A percentile compares a stretch with the other conserved stretches of the same genome.
phyloP scores from a whole-genome alignment of 495 filamentous ascomycete species.

The Lindgomyces ingoldianus region DNA sequence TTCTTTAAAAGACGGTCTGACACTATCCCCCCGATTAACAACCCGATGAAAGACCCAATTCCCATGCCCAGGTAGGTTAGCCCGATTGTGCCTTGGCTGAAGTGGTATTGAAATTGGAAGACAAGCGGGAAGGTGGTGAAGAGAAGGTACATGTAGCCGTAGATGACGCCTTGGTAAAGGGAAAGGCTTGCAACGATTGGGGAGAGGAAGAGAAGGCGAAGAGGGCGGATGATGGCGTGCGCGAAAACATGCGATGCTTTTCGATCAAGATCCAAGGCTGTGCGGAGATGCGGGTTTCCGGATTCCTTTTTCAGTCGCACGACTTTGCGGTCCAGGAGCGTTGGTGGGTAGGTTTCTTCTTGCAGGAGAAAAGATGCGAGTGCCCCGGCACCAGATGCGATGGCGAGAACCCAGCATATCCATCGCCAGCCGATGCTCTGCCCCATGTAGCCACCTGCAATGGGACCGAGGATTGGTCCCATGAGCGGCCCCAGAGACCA shows the following conservation, averaged over 20 bases:
- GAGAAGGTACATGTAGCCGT: slow-evolving; percentile 29
- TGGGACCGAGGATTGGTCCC: slow-evolving; percentile 43
- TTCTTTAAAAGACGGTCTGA: slow-evolving; percentile 20
- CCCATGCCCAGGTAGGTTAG: slow-evolving; percentile 34
- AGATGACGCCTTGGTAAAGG: slow-evolving; percentile 17
- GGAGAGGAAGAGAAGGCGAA: slow-evolving; percentile 20
- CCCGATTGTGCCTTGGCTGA: slow-evolving; percentile 11
- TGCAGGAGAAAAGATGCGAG: slow-evolving; percentile 52
- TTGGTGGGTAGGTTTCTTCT: slow-evolving; percentile 56
- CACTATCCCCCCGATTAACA: background rate
- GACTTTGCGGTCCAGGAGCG: slow-evolving; percentile 57
- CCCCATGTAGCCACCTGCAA: slow-evolving; percentile 46
- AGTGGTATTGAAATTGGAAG: slow-evolving; percentile 27
- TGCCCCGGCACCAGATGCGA: slow-evolving; percentile 46
- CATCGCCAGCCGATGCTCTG: slow-evolving; percentile 40
- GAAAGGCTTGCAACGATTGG: slow-evolving; percentile 28
- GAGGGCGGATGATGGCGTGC: slow-evolving; percentile 19
- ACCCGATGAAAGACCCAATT: slow-evolving; percentile 39
- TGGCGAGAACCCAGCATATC: slow-evolving; percentile 41
- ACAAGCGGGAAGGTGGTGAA: slow-evolving; percentile 29
- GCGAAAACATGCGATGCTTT: slow-evolving; percentile 34
- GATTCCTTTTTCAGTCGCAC: slow-evolving; percentile 41
- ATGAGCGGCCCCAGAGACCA: slow-evolving; percentile 48
- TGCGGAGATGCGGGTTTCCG: slow-evolving; percentile 45
- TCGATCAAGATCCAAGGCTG: slow-evolving; percentile 41